Base-by-base conservation (phyloP, 768 basidiomycete species). In the Tricholomella constricta region DNA sequence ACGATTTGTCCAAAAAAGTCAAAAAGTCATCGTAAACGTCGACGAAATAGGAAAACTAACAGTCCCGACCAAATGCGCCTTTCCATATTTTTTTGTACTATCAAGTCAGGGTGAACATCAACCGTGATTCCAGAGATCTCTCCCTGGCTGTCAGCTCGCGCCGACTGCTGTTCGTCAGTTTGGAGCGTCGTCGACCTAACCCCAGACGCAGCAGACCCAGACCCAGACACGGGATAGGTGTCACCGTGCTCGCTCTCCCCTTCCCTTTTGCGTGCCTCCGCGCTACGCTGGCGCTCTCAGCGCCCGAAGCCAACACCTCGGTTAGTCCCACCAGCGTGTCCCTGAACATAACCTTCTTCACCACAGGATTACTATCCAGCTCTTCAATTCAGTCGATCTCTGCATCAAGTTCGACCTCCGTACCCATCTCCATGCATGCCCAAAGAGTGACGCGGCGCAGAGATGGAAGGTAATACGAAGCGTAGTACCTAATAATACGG, bases 291-390 rank as follows among this genome's bases (percentile, higher is more conserved):
- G 26, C 2, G 27, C 15, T 45, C 12, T 19, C 31, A 6, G 7
- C 14, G 2, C 29, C 7, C 19, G 44, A 45, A 4, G 26, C 26
- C 19, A 45, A 19, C 11, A 42, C 49, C 19, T 54, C 56, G 6
- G 48, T 45, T 14, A 57, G 45, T 6, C 48, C 45, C 22, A 23
- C 27, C 43, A 57, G 38, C 17, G 48, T 57, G 45, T 53, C 52
- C 25, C 46, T 42, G 26, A 54, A 43, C 29, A 57, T 50, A 19
- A 57, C 45, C 20, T 40, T 48, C 36, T 46, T 40, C 15, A 48
- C 47, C 20, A 53, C 47, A 6, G 47, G 52, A 9, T 26, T 41
- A 14, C 37, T 48, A 38, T 48, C 37, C 8, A 35, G 29, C 20
- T 49, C 56, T 4, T 10, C 44, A 6, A 45, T 2, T 1, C 31